phyloP scores from a whole-genome alignment of 139 green algal species.

The Choricystis sp. region DNA sequence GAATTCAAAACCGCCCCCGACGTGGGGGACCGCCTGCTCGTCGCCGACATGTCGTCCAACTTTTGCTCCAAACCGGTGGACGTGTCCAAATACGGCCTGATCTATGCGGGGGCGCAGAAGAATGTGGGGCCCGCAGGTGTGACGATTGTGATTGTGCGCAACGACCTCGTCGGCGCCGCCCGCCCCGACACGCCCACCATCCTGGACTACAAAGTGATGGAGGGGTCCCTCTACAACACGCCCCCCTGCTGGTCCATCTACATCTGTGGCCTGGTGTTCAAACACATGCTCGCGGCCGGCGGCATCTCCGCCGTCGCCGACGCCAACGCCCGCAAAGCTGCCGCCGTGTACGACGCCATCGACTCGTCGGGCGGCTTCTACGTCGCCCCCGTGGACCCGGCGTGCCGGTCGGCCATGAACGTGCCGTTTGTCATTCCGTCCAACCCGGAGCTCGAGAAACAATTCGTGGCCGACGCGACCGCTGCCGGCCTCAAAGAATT shows the following conservation, averaged over 20 bases:
- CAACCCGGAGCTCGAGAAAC: constrained; percentile 64
- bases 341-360: constrained; percentile 84
- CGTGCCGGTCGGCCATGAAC: constrained; percentile 86
- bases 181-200: constrained; percentile 60
- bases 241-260: constrained; percentile 96
- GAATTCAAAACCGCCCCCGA: constrained; percentile 79
- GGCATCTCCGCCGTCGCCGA: constrained; percentile 18
- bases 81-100: constrained; percentile 87
- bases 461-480: constrained; percentile 56
- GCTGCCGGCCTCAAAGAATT: constrained; percentile 48
- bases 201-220: constrained; percentile 82
- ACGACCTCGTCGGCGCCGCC: constrained; percentile 84
- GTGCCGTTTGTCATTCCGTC: constrained; percentile 94
- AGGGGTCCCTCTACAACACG: constrained; percentile 97
- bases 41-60: constrained; percentile 96
- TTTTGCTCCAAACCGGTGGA: constrained; percentile 95
- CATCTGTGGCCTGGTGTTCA: constrained; percentile 93
- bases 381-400: constrained; percentile 63
- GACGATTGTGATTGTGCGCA: constrained; percentile 87
- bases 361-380: constrained; percentile 74
- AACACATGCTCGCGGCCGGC: constrained; percentile 54
- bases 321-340: constrained; percentile 44
- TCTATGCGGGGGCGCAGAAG: constrained; percentile 98
- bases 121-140: constrained; percentile 90
- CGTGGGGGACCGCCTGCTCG: constrained; percentile 42